phyloP scores from a whole-genome alignment of 768 basidiomycete species.

The Tulasnella sp. region DNA sequence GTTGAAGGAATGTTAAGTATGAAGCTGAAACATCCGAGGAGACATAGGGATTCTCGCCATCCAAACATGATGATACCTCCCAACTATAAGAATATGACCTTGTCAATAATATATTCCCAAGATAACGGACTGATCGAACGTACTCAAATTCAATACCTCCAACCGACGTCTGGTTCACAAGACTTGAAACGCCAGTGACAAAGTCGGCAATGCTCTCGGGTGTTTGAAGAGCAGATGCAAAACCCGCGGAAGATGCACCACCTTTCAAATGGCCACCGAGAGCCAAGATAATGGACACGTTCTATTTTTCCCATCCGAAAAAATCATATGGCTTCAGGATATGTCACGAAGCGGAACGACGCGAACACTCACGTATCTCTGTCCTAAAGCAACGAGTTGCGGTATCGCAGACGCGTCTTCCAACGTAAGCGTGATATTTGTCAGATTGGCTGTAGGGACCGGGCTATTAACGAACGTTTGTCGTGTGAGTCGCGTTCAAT shows the following conservation, averaged over 20 bases:
- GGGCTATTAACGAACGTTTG: neutral
- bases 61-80: constrained; percentile 6
- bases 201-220: constrained; percentile 4
- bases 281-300: constrained; percentile 7
- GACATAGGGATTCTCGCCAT: constrained; percentile 6
- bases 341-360: too few relatives aligned
- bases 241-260: constrained; percentile 5
- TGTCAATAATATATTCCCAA: neutral
- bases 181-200: constrained; percentile 2
- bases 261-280: constrained; percentile 6
- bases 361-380: constrained; percentile 4
- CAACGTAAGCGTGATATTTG: constrained; percentile 5
- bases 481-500: neutral
- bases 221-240: neutral
- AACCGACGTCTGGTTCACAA: neutral
- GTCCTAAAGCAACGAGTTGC: neutral
- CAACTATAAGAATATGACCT: constrained; percentile 4
- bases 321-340: neutral
- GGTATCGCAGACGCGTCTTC: constrained; percentile 5
- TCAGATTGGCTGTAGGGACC: constrained; percentile 6
- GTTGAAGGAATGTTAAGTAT: constrained; percentile 5
- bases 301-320: neutral
- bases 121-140: neutral
- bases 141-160: constrained; percentile 11
- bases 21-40: neutral